Base-by-base conservation (phyloP, 139 green algal species). In the Chlamydomonas sphaeroides region DNA sequence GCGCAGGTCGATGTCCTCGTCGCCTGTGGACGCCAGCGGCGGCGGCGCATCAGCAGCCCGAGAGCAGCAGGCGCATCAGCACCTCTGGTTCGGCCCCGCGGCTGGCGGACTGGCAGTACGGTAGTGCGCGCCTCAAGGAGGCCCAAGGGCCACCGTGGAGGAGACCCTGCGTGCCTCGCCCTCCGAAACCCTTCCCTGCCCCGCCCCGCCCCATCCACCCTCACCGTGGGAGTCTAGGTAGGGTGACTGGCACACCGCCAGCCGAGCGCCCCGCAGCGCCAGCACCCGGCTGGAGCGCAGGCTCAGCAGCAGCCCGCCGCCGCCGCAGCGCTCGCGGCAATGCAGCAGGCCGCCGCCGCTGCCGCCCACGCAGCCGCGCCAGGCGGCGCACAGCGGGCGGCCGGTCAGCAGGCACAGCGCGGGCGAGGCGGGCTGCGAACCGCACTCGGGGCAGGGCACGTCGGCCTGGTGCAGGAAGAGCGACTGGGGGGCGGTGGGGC, bases 191-290 rank as follows among this genome's bases (percentile, higher is more conserved):
- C n/a, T n/a, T n/a, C n/a, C n/a, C n/a, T n/a, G n/a, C n/a, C n/a
- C n/a, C n/a, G n/a, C n/a, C n/a, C n/a, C n/a, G n/a, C n/a, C n/a
- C n/a, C n/a, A n/a, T n/a, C n/a, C n/a, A n/a, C 66, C 3, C 69
- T 53, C 79, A 68, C 85, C 85, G 81, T 89, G 85, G 14, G 73
- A 65, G 42, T 89, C 85, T 65, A 89, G 66, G 71, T 84, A 89
- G 51, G 83, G 83, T 32, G 74, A 84, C 74, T 87, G 74, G 75
- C 74, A 61, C 42, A 77, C 42, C 14, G 66, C 78, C 41, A 78
- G 36, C 6, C 78, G 66, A 25, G 28, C 33, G 15, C 45, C 61
- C 21, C 78, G 51, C 66, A 84, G 49, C 65, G 66, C 78, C 65
- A 86, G 69, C 42, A 86, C 85, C 56, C 80, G 76, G 1, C 72